Base-by-base conservation (phyloP, 2,329 filamentous ascomycete species). In the Byssochlamys sp. region DNA sequence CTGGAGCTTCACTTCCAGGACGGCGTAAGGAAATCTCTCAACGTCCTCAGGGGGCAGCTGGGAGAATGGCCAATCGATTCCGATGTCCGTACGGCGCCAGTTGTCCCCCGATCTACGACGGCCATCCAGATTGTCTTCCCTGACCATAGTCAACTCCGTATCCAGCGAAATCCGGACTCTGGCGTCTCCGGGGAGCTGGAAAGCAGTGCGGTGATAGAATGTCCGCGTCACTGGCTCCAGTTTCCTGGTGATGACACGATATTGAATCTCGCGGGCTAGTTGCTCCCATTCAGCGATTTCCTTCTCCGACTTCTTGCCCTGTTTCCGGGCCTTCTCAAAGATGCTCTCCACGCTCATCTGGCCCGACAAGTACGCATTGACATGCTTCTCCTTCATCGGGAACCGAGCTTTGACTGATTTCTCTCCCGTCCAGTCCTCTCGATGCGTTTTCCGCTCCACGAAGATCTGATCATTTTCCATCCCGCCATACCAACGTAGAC, bases 401-500 rank as follows among this genome's bases (percentile, higher is more conserved):
- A 99, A 99, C 50, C 94, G 88, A 50, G 94, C 92, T 78, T 99
- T 99, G 76, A 99, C 94, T 1, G 92, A 97, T 77, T 97, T 96
- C 73, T 99, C 94, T 58, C 94, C 94, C 0, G 94, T 99, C 94
- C 94, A 99, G 73, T 99, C 94, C 74, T 99, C 94, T 45, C 94
- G 87, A 77, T 99, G 94, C 0, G 94, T 99, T 77, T 99, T 99
- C 61, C 94, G 85, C 78, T 99, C 94, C 26, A 99, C 88, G 68
- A 97, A 99, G 58, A 97, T 95, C 56, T 90, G 94, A 69, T 97
- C 91, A 55, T 80, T 90, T 66, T 94, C 85, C 92, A 99, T 96
- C 49, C 90, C 91, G 59, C 94, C 94, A 69, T 99, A 99, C 94
- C 94, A 99, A 63, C 94, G 84, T 59, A 99, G 80, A 69, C 94